A percentile compares a stretch with the other conserved stretches of the same genome.
Evolutionary conservation across 208 protist genomes (phyloP).

Genomic region (Leishmania mexicana): DNA sequence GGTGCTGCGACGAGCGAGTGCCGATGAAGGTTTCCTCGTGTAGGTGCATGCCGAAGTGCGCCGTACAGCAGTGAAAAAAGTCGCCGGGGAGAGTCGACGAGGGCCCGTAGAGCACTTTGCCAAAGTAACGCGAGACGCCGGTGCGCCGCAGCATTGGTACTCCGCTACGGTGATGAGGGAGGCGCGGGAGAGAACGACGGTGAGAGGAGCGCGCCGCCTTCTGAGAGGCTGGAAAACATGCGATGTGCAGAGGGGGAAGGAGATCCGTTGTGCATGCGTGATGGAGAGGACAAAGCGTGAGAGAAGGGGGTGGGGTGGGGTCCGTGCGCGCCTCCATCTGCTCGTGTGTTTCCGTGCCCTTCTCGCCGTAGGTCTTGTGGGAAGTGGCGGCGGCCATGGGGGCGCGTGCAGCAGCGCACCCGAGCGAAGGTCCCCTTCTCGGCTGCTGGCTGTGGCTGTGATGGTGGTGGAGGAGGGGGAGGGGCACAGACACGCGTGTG

Average conservation of each 20-base stretch:
- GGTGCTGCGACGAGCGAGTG: conserved; percentile 78
- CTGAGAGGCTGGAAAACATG: neutral
- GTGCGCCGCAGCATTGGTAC: conserved; percentile 42
- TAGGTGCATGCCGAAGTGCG: conserved; percentile 66
- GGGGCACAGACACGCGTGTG: neutral
- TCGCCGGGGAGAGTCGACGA: conserved; percentile 71
- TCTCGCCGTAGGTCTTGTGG: neutral
- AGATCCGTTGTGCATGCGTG: neutral
- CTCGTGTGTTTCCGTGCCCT: neutral
- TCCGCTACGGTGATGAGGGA: neutral
- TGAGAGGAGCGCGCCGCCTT: neutral
- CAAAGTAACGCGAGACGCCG: conserved; percentile 32
- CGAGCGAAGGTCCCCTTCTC: neutral
- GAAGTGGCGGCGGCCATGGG: neutral
- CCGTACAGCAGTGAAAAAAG: conserved; percentile 66
- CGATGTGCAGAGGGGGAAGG: neutral
- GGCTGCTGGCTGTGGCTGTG: neutral
- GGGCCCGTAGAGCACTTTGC: conserved; percentile 76
- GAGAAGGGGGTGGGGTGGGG: neutral
- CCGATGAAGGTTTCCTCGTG: conserved; percentile 86
- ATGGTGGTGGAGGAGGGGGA: neutral
- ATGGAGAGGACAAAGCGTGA: neutral
- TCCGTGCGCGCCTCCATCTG: neutral
- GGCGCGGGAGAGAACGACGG: neutral
- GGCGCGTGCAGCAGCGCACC: neutral